Conservation (phyloP, 306 rosid species). For the Ziziphus jujuba region DNA sequence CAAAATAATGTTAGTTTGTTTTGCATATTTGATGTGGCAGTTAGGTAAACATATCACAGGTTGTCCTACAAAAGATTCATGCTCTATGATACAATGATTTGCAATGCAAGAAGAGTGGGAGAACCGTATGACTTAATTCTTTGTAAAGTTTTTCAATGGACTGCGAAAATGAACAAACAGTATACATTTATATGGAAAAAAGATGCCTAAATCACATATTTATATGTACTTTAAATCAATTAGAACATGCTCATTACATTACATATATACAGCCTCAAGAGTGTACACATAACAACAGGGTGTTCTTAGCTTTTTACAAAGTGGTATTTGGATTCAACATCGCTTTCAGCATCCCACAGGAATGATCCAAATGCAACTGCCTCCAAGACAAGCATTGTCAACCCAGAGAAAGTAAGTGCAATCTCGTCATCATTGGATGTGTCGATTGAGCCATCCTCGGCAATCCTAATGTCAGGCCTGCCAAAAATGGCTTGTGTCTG, state of each 20-base stretch:
- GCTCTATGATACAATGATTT: no score
- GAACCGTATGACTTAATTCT: no score
- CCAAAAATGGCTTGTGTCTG: slow-evolving; percentile 95
- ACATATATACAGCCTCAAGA: slow-evolving; percentile 32
- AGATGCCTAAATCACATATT: background rate
- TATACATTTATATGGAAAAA: background rate
- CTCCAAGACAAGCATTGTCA: slow-evolving; percentile 84
- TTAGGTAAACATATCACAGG: no score
- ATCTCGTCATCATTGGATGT: slow-evolving; percentile 62
- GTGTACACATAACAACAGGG: background rate
- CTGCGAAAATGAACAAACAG: no score
- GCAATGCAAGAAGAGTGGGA: no score
- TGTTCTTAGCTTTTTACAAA: slow-evolving; percentile 53
- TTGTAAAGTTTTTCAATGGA: no score
- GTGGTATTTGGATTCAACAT: slow-evolving; percentile 74
- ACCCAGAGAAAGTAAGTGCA: slow-evolving; percentile 58
- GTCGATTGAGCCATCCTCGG: slow-evolving; percentile 71
- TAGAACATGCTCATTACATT: slow-evolving; percentile 13
- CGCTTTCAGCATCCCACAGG: slow-evolving; percentile 81
- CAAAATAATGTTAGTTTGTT: no score
- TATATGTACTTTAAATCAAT: slow-evolving; percentile 22
- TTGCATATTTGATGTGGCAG: no score
- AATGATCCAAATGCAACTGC: slow-evolving; percentile 89
- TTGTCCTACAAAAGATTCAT: no score
- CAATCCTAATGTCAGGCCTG: slow-evolving; percentile 64